Percentiles rank a stretch among this genome's conserved stretches.
Conservation (phyloP, 139 green algal genomes). For the Chlamydomonas sp. region DNA sequence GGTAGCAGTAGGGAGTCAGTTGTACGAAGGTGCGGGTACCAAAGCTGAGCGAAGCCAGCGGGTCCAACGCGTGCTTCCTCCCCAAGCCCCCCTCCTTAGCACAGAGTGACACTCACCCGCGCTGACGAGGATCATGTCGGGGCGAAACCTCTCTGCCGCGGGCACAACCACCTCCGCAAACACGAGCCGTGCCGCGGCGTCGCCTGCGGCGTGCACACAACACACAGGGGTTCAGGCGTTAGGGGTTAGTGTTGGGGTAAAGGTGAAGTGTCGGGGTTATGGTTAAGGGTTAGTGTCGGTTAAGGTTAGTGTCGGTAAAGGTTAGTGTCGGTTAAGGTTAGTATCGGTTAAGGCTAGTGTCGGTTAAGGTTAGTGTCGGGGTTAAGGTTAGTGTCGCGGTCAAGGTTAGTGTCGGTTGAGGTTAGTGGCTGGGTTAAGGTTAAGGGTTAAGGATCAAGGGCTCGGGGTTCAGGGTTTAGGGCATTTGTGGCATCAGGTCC, state of each 20-base stretch:
- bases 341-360: not conserved
- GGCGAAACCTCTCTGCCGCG: slow-evolving; percentile 58
- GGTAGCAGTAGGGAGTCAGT: too few species aligned
- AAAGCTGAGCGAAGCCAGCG: slow-evolving; percentile 72
- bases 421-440: too few species aligned
- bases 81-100: too few species aligned
- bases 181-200: slow-evolving; percentile 47
- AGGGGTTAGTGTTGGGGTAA: slow-evolving; percentile 1
- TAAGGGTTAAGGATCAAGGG: too few species aligned
- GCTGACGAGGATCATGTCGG: slow-evolving; percentile 80
- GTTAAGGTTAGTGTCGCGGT: not conserved
- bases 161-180: slow-evolving; percentile 71
- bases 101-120: slow-evolving; percentile 35
- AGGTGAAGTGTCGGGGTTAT: not conserved
- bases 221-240: slow-evolving; percentile 17
- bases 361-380: not conserved
- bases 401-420: not conserved
- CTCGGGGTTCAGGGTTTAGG: too few species aligned
- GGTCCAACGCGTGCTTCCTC: slow-evolving; percentile 81
- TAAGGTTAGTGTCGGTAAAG: not conserved
- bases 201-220: slow-evolving; percentile 39
- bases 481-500: too few species aligned
- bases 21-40: slow-evolving; percentile 58
- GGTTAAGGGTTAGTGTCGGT: not conserved
- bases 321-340: not conserved